phyloP scores from a whole-genome alignment of 208 protist genomes.

The Acanthamoeba quina region DNA sequence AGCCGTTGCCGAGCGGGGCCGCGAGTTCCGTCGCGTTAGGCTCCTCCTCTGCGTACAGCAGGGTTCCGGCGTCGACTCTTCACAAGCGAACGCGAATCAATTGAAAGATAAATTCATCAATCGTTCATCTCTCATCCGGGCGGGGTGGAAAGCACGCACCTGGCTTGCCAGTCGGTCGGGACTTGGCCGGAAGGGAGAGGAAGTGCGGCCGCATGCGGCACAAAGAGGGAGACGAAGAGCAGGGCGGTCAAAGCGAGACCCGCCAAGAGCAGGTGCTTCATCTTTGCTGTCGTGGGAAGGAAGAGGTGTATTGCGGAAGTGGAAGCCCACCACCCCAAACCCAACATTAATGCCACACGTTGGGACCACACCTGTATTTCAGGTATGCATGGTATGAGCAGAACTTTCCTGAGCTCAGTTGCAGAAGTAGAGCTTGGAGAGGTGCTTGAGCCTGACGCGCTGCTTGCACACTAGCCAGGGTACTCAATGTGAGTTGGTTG shows the following conservation, averaged over 20 bases:
- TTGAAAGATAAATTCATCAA: not conserved
- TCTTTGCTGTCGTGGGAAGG: not conserved
- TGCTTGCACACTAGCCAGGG: slow-evolving; percentile 12
- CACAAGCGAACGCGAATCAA: not conserved
- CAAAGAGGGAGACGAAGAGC: not conserved
- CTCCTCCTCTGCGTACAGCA: slow-evolving; percentile 38
- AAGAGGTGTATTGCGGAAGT: no score
- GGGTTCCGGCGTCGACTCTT: slow-evolving; percentile 34
- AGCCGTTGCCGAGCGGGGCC: slow-evolving; percentile 47
- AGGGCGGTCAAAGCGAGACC: not conserved
- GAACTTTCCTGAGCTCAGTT: no score
- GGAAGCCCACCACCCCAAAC: no score
- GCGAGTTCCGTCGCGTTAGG: slow-evolving; percentile 30
- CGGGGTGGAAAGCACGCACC: not conserved
- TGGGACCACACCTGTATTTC: no score
- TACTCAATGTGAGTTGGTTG: not conserved
- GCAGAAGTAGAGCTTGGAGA: slow-evolving; percentile 51
- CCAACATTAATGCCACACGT: no score
- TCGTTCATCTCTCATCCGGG: not conserved
- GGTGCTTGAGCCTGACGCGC: slow-evolving; percentile 57
- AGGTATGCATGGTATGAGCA: no score
- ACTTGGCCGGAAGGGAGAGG: slow-evolving; percentile 36
- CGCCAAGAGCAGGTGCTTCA: not conserved
- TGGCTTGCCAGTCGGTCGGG: not conserved
- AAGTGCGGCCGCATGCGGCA: not conserved